Conservation (phyloP, 2,329 filamentous ascomycete species). For the Blastomyces gilchristii region DNA sequence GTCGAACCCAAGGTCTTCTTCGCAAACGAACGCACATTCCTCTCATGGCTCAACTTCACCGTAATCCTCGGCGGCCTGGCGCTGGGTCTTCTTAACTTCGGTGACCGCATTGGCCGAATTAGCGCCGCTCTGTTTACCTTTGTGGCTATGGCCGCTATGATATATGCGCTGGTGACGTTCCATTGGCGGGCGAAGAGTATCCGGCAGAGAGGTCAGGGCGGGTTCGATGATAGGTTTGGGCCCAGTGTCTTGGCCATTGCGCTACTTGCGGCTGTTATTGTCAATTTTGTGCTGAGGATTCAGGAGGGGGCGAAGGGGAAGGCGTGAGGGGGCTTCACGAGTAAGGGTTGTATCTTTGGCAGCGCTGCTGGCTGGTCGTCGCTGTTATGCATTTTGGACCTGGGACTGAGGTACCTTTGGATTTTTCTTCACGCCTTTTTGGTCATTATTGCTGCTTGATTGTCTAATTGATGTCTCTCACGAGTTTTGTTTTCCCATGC, state of each 20-base stretch:
- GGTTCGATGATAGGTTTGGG: slow-evolving; percentile 92
- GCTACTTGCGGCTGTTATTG: slow-evolving; percentile 76
- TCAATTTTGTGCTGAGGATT: slow-evolving; percentile 80
- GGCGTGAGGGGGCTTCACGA: neutral
- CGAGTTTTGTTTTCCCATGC: neutral
- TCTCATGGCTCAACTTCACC: slow-evolving; percentile 99
- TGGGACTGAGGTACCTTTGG: neutral
- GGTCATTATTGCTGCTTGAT: neutral
- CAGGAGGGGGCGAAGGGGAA: slow-evolving; percentile 17
- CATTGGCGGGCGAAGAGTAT: slow-evolving; percentile 96
- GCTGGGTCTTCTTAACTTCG: slow-evolving; percentile 96
- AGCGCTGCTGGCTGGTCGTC: neutral
- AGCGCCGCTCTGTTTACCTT: slow-evolving; percentile 87
- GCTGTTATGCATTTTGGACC: neutral
- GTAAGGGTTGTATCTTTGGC: neutral
- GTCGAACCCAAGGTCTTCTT: slow-evolving; percentile 99
- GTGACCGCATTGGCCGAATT: slow-evolving; percentile 87
- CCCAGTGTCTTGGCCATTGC: slow-evolving; percentile 84
- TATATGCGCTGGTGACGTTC: slow-evolving; percentile 89
- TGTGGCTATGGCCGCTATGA: slow-evolving; percentile 89
- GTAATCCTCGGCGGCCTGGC: slow-evolving; percentile 94
- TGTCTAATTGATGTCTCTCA: neutral
- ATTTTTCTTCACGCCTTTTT: neutral
- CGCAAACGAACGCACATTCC: slow-evolving; percentile 97
- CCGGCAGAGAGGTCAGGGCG: slow-evolving; percentile 77